phyloP scores from a whole-genome alignment of 2,329 filamentous ascomycete genomes.

The Acephala macrosclerotiorum region DNA sequence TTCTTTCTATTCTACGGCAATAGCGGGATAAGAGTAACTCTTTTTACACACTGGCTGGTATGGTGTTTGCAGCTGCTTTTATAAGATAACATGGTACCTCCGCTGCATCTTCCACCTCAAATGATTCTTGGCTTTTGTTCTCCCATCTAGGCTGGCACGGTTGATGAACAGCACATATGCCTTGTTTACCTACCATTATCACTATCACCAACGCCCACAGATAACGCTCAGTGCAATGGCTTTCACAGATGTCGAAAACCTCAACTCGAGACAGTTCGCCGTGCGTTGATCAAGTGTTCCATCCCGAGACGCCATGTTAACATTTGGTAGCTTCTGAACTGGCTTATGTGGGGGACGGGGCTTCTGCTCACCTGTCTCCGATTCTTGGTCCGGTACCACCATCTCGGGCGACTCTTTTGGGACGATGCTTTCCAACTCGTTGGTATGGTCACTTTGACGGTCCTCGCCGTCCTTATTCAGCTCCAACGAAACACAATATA shows the following conservation, averaged over 20 bases:
- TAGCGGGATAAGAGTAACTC: too few species aligned
- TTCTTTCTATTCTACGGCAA: too few species aligned
- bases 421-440: not conserved
- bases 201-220: too few species aligned
- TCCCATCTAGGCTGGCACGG: too few species aligned
- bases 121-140: too few species aligned
- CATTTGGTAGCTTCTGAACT: constrained; percentile 3
- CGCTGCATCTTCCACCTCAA: too few species aligned
- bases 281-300: not conserved
- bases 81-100: too few species aligned
- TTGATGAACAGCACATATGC: too few species aligned
- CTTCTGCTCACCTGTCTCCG: not conserved
- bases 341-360: constrained; percentile 4
- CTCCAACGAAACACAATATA: constrained; percentile 5
- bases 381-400: not conserved
- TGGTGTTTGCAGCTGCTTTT: too few species aligned
- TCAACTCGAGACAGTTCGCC: constrained; percentile 8
- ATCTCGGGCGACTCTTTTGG: constrained; percentile 6
- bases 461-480: constrained; percentile 1
- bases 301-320: not conserved
- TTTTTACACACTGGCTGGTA: too few species aligned
- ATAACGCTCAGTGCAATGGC: not conserved
- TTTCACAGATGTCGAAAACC: constrained; percentile 10
- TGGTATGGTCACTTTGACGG: not conserved
- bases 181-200: too few species aligned